Percentiles rank a stretch among this genome's conserved stretches.
These are phyloP conservation scores for Diplosphaera chodatii DNA, from an alignment of 139 green algal genomes.

Conservation along the genomic window DNA sequence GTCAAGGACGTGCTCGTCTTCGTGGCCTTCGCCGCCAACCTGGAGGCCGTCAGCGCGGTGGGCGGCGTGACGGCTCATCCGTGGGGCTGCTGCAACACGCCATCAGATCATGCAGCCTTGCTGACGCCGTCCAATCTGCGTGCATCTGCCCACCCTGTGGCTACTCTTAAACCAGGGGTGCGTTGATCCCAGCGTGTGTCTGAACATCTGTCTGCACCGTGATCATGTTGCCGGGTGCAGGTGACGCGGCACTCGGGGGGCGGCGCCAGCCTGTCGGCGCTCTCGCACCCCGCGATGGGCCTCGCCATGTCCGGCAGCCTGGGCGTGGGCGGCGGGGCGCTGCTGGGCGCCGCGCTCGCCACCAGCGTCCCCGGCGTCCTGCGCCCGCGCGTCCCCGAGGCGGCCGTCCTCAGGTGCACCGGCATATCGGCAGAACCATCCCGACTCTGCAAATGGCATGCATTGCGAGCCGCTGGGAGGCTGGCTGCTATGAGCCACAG, in stretches of 20 bases:
- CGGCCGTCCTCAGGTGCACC: not conserved
- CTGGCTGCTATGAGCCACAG: too few relatives aligned
- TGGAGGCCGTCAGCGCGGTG: constrained; percentile 57
- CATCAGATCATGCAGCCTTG: too few relatives aligned
- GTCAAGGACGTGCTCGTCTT: constrained; percentile 92
- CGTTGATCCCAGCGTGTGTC: too few relatives aligned
- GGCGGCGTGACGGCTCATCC: too few relatives aligned
- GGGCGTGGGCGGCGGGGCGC: not conserved
- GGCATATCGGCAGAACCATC: too few relatives aligned
- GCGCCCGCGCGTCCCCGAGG: not conserved
- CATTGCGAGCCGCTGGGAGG: too few relatives aligned
- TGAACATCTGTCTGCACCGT: too few relatives aligned
- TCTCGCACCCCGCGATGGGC: not conserved
- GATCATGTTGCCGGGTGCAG: not conserved
- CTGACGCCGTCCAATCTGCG: too few relatives aligned
- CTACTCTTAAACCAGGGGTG: too few relatives aligned
- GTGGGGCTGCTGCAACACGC: too few relatives aligned
- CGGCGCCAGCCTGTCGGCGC: not conserved
- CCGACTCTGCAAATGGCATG: too few relatives aligned
- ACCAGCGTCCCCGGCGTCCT: not conserved
- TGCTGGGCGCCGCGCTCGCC: not conserved
- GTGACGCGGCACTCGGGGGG: not conserved
- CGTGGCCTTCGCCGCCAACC: constrained; percentile 71
- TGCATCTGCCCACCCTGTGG: too few relatives aligned
- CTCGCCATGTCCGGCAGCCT: constrained; percentile 1